These are phyloP conservation scores for Picea mariana DNA, from an alignment of 83 land plant genomes.

Conservation along the genomic window DNA sequence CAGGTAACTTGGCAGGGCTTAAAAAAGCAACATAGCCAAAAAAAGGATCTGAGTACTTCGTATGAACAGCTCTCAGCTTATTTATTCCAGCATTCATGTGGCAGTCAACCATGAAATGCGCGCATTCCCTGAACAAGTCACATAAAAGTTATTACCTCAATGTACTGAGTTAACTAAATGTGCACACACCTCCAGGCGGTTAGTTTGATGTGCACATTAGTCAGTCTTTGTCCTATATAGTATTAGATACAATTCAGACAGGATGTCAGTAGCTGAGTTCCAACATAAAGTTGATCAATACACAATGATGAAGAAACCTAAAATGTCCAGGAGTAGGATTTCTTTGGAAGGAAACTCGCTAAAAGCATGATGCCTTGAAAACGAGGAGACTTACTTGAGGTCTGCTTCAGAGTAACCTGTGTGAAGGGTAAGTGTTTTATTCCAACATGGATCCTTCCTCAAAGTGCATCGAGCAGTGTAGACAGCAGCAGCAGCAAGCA, in stretches of 20 bases:
- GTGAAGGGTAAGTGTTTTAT: conserved; percentile 28
- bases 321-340: too few species aligned
- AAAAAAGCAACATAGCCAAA: conserved; percentile 48
- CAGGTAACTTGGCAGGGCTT: conserved; percentile 33
- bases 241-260: too few species aligned
- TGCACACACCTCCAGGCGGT: too few species aligned
- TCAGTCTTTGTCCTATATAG: neutral
- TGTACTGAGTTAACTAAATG: too few species aligned
- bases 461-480: conserved; percentile 43
- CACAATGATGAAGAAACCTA: too few species aligned
- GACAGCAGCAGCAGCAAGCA: conserved; percentile 47
- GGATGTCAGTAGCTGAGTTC: too few species aligned
- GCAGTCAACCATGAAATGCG: conserved; percentile 51
- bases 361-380: too few species aligned
- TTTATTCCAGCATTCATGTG: conserved; percentile 57
- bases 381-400: conserved; percentile 23
- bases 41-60: conserved; percentile 58
- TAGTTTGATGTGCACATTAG: too few species aligned
- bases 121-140: conserved; percentile 48
- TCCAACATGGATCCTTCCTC: conserved; percentile 28
- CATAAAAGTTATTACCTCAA: too few species aligned
- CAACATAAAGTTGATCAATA: too few species aligned
- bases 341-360: too few species aligned
- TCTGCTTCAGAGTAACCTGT: conserved; percentile 44
- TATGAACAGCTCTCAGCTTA: conserved; percentile 66